Conservation (phyloP, 495 filamentous ascomycete species). For the Penicillium lividum region DNA sequence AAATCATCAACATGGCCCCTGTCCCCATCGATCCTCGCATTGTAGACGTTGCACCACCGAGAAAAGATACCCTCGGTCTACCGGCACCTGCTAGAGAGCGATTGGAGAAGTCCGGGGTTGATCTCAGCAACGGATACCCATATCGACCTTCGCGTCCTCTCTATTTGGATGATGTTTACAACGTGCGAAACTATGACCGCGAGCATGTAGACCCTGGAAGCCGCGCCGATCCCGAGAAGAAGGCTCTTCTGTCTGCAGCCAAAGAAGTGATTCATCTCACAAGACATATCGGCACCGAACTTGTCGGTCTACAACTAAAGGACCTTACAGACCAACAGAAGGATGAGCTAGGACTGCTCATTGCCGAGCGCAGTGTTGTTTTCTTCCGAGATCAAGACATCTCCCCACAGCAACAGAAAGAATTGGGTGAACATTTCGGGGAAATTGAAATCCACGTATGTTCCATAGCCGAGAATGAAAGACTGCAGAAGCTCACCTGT, state of each 20-base stretch:
- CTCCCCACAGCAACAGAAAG: conserved; percentile 66
- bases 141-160: conserved; percentile 65
- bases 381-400: conserved; percentile 77
- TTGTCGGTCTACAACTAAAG: conserved; percentile 68
- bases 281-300: conserved; percentile 69
- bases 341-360: conserved; percentile 70
- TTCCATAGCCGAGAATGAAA: not conserved
- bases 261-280: conserved; percentile 67
- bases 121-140: conserved; percentile 65
- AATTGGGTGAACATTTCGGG: conserved; percentile 64
- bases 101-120: conserved; percentile 63
- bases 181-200: conserved; percentile 60
- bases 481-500: not conserved
- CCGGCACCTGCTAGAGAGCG: conserved; percentile 54
- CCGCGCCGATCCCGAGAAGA: conserved; percentile 68
- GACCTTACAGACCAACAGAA: conserved; percentile 66
- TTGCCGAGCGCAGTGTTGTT: conserved; percentile 73
- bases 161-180: conserved; percentile 65
- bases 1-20: conserved; percentile 35
- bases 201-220: conserved; percentile 60
- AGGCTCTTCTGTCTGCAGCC: conserved; percentile 61
- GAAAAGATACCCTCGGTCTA: conserved; percentile 62
- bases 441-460: conserved; percentile 68
- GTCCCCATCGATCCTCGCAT: conserved; percentile 60
- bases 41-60: conserved; percentile 57